phyloP scores from a whole-genome alignment of 768 basidiomycete genomes.

The Xanthoconium stramineum region DNA sequence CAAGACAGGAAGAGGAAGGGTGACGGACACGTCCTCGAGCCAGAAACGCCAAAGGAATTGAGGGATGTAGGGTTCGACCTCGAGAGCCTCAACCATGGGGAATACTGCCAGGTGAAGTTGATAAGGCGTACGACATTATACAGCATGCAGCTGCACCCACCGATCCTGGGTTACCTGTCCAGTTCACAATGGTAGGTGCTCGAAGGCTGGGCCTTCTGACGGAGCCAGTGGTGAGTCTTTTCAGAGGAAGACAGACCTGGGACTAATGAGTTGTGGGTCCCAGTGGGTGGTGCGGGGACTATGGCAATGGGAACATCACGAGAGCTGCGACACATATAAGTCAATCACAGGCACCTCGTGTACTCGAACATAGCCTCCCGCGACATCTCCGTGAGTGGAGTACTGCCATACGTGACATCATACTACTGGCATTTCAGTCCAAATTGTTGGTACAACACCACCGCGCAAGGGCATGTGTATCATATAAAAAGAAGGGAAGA shows the following conservation, averaged over 20 bases:
- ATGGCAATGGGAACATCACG: neutral
- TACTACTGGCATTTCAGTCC: neutral
- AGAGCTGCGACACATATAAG: conserved; percentile 4
- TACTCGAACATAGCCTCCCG: conserved; percentile 8
- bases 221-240: neutral
- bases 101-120: neutral
- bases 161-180: neutral
- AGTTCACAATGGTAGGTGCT: neutral
- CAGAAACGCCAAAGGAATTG: conserved; percentile 49
- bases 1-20: neutral
- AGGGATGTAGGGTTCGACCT: conserved; percentile 41
- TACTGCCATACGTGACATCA: neutral
- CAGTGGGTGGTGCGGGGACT: neutral
- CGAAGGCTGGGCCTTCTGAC: neutral
- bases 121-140: neutral
- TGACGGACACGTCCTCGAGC: conserved; percentile 42
- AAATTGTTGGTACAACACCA: neutral
- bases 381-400: conserved; percentile 4
- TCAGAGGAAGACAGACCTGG: too few relatives aligned
- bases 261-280: conserved; percentile 1
- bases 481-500: neutral
- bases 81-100: neutral
- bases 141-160: conserved; percentile 6
- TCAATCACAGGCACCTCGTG: conserved; percentile 12
- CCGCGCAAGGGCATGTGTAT: neutral